A percentile compares a stretch with the other conserved stretches of the same genome.
These are phyloP conservation scores for Aspergillus phoenicis DNA, from an alignment of 2,329 filamentous ascomycete species.

Conservation along the genomic window DNA sequence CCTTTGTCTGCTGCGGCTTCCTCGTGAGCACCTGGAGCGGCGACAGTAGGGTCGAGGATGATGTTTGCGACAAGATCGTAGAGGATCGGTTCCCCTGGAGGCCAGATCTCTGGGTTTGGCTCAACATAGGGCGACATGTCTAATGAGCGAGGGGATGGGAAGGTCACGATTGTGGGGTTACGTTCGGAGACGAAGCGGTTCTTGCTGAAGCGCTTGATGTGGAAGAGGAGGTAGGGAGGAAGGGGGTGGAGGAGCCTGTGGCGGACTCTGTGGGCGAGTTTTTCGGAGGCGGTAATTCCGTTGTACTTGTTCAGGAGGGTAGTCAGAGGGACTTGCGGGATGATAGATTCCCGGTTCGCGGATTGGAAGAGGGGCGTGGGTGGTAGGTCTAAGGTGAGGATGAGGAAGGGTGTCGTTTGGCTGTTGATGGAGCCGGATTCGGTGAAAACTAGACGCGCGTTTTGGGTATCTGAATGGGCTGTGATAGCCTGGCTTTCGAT, in stretches of 20 bases:
- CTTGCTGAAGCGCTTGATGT: constrained; percentile 93
- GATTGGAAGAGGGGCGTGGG: constrained; percentile 94
- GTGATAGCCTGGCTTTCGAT: constrained; percentile 94
- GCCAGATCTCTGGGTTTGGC: constrained; percentile 72
- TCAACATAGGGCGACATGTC: constrained; percentile 91
- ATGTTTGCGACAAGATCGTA: constrained; percentile 98
- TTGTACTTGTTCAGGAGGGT: constrained; percentile 91
- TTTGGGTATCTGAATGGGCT: constrained; percentile 76
- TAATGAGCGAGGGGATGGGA: constrained; percentile 78
- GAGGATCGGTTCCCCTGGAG: constrained; percentile 78
- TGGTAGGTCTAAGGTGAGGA: constrained; percentile 90
- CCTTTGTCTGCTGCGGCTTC: constrained; percentile 44
- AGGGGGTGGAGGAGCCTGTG: constrained; percentile 89
- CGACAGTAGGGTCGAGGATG: constrained; percentile 53
- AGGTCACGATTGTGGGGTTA: constrained; percentile 97
- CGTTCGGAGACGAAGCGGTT: constrained; percentile 97
- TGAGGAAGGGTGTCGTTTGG: constrained; percentile 77
- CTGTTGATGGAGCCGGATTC: constrained; percentile 81
- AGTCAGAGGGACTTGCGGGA: constrained; percentile 74
- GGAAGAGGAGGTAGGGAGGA: constrained; percentile 87
- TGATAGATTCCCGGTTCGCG: constrained; percentile 91
- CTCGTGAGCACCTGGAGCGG: constrained; percentile 67
- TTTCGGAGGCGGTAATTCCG: constrained; percentile 82
- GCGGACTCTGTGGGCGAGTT: constrained; percentile 81
- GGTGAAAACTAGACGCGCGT: constrained; percentile 88